Evolutionary conservation across 2,329 filamentous ascomycete species (phyloP), one percentile per base, ranked within the genome.

Genomic region (Colletotrichum incanum): DNA sequence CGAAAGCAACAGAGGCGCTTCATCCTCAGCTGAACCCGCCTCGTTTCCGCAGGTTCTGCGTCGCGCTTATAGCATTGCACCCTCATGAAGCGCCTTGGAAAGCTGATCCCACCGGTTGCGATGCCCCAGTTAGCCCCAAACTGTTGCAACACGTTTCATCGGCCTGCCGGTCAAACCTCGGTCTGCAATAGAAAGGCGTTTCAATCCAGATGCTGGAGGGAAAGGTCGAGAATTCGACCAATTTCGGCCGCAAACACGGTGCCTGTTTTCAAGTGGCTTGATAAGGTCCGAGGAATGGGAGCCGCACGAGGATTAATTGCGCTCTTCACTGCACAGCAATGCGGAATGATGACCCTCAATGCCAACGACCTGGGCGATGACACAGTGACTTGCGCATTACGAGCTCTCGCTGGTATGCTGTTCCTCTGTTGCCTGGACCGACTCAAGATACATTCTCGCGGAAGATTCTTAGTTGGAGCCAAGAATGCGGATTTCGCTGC

Each of bases 81-180:
- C 20, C 62, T n/a, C 18, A 14, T 23, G 16, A 62, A 52, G 60
- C 31, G 16, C 28, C 16, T 37, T 50, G 31, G 12, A 9, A 34
- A 50, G 43, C 59, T 50, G 31, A 62, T 62, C 23, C 54, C 14
- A 28, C 20, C 43, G 66, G 11, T 31, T 65, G 41, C 9, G 28
- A 26, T 41, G 41, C 43, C 28, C 26, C 39, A 43, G 37, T 18
- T 20, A 60, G 18, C 39, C 16, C 34, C 45, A 45, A 31, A 43
- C 34, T 37, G 68, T 68, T 62, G 50, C 67, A 67, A 67, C 49
- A 18, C 28, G 34, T 67, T 71, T 71, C 58, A 63, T 52, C 43
- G 37, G 55, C 63, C 41, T 45, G 37, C 37, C 23, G 45, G 50
- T 63, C 58, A 56, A 62, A 49, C 23, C 26, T 31, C 28, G 68